Evolutionary conservation across 2,329 filamentous ascomycete species (phyloP).

Genomic region (Zymoseptoria brevis): DNA sequence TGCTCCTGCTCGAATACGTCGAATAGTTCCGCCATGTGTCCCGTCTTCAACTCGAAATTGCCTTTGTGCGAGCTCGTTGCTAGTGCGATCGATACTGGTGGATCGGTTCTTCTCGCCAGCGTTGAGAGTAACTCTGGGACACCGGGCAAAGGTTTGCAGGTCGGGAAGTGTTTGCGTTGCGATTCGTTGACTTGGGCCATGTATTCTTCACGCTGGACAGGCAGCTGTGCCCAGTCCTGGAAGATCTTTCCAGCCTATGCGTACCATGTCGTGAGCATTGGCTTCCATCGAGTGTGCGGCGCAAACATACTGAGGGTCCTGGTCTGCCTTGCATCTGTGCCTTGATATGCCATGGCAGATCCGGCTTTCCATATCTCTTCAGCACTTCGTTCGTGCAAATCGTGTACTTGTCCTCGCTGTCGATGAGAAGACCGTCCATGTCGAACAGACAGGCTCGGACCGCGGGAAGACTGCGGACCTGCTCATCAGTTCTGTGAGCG

Average conservation of each 20-base stretch:
- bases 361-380: slow-evolving; percentile 61
- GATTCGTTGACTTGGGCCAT: slow-evolving; percentile 50
- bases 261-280: not conserved
- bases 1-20: slow-evolving; percentile 57
- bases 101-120: slow-evolving; percentile 33
- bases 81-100: slow-evolving; percentile 66
- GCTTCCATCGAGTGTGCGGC: not conserved
- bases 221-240: slow-evolving; percentile 76
- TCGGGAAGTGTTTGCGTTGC: slow-evolving; percentile 65
- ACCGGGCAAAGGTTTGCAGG: slow-evolving; percentile 69
- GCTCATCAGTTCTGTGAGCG: slow-evolving; percentile 15
- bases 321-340: slow-evolving; percentile 71
- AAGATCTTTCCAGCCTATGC: slow-evolving; percentile 53
- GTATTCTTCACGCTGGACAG: slow-evolving; percentile 65
- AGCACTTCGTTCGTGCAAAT: slow-evolving; percentile 75
- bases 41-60: slow-evolving; percentile 73
- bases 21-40: slow-evolving; percentile 45
- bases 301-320: slow-evolving; percentile 40
- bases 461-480: slow-evolving; percentile 49
- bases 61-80: slow-evolving; percentile 67
- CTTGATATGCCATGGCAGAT: slow-evolving; percentile 89
- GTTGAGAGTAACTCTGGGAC: slow-evolving; percentile 59
- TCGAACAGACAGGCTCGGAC: slow-evolving; percentile 92
- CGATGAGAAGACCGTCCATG: slow-evolving; percentile 94
- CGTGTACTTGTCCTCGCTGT: slow-evolving; percentile 88